Conservation (phyloP, 192 early-diverging fungal species). For the Funneliformis geosporum region DNA sequence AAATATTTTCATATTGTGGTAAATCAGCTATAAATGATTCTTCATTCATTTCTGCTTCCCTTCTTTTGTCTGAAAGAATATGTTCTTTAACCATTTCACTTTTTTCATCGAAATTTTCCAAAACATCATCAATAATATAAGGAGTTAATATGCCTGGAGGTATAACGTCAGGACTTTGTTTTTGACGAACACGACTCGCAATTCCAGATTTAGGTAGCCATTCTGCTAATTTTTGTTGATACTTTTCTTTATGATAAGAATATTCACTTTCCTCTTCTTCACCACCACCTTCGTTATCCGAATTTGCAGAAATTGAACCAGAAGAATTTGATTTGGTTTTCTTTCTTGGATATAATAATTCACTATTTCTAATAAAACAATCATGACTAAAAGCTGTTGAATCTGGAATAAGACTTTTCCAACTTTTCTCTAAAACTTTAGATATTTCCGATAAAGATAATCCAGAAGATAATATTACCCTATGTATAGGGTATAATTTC, state of each 20-base stretch:
- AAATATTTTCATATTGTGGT: constrained; percentile 14
- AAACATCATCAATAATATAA: constrained; percentile 16
- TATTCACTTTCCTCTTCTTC: background rate
- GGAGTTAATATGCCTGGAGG: constrained; percentile 24
- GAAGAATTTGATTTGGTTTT: background rate
- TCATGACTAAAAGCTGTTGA: background rate
- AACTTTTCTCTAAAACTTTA: constrained; percentile 25
- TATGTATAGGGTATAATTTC: constrained; percentile 9
- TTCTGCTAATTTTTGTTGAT: background rate
- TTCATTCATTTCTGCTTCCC: background rate
- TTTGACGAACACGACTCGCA: background rate
- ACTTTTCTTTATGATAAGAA: no score
- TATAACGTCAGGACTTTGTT: background rate
- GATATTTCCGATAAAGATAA: constrained; percentile 16
- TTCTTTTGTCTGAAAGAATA: background rate
- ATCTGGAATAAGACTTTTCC: constrained; percentile 17
- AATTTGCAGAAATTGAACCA: background rate
- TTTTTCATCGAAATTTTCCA: background rate
- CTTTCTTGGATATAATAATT: background rate
- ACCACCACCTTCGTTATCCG: background rate
- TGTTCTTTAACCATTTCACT: background rate
- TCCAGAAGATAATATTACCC: constrained; percentile 22
- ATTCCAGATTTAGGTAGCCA: background rate
- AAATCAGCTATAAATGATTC: background rate
- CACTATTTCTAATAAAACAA: constrained; percentile 1